These are phyloP conservation scores for Psophocarpus tetragonolobus DNA, from an alignment of 306 rosid species.

Conservation along the genomic window DNA sequence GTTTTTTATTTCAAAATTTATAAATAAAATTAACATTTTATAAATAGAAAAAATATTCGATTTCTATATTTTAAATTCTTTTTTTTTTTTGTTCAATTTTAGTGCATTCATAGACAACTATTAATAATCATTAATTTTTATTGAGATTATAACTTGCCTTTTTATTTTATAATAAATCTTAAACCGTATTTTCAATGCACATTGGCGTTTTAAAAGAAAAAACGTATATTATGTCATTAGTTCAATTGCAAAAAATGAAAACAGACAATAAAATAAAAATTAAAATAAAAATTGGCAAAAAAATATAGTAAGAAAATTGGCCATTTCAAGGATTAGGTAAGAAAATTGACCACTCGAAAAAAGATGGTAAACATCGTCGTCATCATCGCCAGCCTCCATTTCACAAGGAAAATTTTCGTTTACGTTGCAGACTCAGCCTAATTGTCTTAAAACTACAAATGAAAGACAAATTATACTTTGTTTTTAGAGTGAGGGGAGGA, in stretches of 20 bases:
- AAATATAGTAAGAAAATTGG: neutral
- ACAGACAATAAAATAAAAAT: neutral
- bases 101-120: too few relatives aligned
- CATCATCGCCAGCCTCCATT: slow-evolving; percentile 44
- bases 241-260: neutral
- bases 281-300: neutral
- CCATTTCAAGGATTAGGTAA: neutral
- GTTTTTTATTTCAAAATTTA: too few relatives aligned
- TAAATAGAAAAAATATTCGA: too few relatives aligned
- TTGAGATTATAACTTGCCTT: too few relatives aligned
- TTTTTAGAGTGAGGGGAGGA: neutral
- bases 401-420: slow-evolving; percentile 37
- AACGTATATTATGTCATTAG: too few relatives aligned
- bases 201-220: too few relatives aligned
- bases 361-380: slow-evolving; percentile 30
- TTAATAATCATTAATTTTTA: too few relatives aligned
- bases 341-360: slow-evolving; percentile 6
- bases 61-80: too few relatives aligned
- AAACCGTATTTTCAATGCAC: too few relatives aligned
- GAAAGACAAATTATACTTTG: slow-evolving; percentile 24
- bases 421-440: slow-evolving; percentile 42
- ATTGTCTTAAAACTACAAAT: slow-evolving; percentile 33
- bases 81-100: too few relatives aligned
- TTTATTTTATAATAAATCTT: too few relatives aligned
- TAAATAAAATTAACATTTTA: too few relatives aligned